Evolutionary conservation across 2,329 filamentous ascomycete species (phyloP).

Genomic region (Chaetomiaceae sp.): DNA sequence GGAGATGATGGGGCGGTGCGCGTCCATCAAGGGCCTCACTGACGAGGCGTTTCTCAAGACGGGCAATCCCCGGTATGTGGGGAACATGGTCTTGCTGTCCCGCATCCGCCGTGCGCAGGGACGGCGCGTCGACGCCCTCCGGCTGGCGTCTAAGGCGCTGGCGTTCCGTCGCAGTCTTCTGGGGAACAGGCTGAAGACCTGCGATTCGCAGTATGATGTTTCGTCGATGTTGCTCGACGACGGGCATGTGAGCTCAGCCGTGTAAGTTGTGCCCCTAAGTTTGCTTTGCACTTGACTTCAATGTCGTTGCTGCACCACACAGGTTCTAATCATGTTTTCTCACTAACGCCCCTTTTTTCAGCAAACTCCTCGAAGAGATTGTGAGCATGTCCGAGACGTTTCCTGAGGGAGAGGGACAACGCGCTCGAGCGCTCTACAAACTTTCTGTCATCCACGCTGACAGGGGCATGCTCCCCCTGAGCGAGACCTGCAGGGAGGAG

Average conservation of each 20-base stretch:
- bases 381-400: neutral
- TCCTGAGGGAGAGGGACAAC: neutral
- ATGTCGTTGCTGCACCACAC: neutral
- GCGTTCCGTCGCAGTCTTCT: neutral
- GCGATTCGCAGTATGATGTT: neutral
- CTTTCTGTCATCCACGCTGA: neutral
- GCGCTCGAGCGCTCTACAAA: constrained; percentile 7
- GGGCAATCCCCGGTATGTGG: neutral
- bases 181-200: constrained; percentile 1
- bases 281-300: too few relatives aligned
- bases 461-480: too few relatives aligned
- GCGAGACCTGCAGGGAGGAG: too few relatives aligned
- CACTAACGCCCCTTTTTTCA: neutral
- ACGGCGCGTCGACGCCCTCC: neutral
- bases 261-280: neutral
- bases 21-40: neutral
- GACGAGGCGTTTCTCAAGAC: neutral
- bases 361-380: constrained; percentile 1
- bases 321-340: neutral
- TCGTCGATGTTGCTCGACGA: neutral
- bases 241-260: neutral
- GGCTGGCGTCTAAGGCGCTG: neutral
- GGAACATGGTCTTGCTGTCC: neutral
- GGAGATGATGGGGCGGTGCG: neutral
- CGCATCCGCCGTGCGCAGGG: neutral